Evolutionary conservation across 192 early-diverging fungal genomes (phyloP), one percentile per base, ranked within the genome.

Genomic region (Obelidium mucronatum): DNA sequence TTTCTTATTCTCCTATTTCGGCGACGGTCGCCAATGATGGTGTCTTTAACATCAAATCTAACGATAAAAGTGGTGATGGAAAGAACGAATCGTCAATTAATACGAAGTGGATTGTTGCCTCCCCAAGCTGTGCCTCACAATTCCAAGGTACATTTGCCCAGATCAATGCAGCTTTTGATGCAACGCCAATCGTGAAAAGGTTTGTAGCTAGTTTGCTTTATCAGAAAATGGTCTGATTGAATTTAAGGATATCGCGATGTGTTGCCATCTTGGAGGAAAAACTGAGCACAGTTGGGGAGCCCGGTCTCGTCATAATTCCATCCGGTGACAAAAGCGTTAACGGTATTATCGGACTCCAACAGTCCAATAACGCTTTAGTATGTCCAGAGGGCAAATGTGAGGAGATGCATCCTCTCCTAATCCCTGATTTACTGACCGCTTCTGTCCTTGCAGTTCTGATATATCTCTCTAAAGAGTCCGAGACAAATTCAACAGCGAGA

Each of bases 321-420:
- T 39, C 69, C 5, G 11, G 19, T 13, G 11, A 30, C 35, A 51
- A 48, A 44, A 13, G 39, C n/a, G 40, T 24, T 1, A 62, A 60
- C 34, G 72, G 44, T n/a, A 33, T 62, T 37, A 24, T 74, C 13
- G 55, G 58, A 26, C 26, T 74, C 31, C 72, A 74, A 31, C 72
- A 74, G 39, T 74, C 72, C 11, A 34, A 26, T 4, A 74, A 51
- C 40, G 44, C 72, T n/a, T 40, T 74, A 8, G 72, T 74, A 3
- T 62, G 72, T 33, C 72, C 72, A 15, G 33, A 11, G 40, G 72
- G 72, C 26, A 60, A 74, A 62, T 74, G 72, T 74, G 28, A 44
- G 66, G 5, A 58, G 24, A 31, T 58, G 30, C 8, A 15, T 48
- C 19, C 44, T 48, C n/a, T n/a, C n/a, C n/a, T n/a, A n/a, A n/a